Base-by-base conservation (phyloP, 2,329 filamentous ascomycete genomes). In the Neonectria neomacrospora region DNA sequence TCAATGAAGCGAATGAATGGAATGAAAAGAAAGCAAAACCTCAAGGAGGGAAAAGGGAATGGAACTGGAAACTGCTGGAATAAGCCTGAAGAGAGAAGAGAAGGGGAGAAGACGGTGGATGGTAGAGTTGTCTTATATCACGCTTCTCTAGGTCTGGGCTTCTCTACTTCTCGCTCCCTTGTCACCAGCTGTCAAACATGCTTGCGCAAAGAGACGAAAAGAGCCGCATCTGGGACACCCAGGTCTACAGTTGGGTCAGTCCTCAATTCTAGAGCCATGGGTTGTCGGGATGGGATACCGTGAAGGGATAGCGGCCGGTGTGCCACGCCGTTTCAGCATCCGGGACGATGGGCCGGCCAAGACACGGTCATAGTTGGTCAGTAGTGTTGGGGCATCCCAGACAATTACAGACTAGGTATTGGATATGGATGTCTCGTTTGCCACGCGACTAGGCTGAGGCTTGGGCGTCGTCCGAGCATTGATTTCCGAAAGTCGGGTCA, bases 1-100 rank as follows among this genome's bases (percentile, higher is more conserved):
- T 75, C 73, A 75, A 75, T 75, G 73, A 75, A 75, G 73, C 57
- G 62, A 66, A 53, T 42, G 57, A 68, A 66, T 65, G 62, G 63
- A 65, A 68, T 67, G 67, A 54, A 74, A 72, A 59, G 67, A 65
- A 69, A 62, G 54, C 58, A 71, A 71, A 66, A 64, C 62, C 52
- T 64, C 65, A 47, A 61, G 56, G 44, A 66, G 50, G 58, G 65
- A 45, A n/a, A 67, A 73, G 68, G 59, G 68, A 74, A 68, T 72
- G 71, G 55, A 66, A 72, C 52, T 69, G 67, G 72, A 68, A 53
- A 67, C 63, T 60, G 66, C 57, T 74, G 67, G 50, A 54, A 65
- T 73, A 71, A 75, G 71, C 68, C 68, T 73, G 68, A 58, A 54
- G 62, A 63, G 65, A 51, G 22, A 28, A 28, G 37, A 34, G 11